Evolutionary conservation across 106 monocot genomes (phyloP), one percentile per base, ranked within the genome.

Genomic region (Allium fistulosum): DNA sequence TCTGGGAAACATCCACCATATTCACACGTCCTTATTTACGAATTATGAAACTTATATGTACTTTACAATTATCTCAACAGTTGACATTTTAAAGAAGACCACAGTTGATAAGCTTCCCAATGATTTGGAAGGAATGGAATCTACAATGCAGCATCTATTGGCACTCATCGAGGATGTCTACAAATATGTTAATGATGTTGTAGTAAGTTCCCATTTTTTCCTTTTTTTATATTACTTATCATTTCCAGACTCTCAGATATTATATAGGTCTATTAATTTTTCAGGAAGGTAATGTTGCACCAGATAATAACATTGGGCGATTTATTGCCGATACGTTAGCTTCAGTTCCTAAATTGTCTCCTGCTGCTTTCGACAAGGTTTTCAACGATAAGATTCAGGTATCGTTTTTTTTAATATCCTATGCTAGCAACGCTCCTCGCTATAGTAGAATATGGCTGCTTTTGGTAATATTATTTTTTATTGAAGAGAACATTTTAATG

Each of bases 311-410:
- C 17, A 87, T 88, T 57, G 92, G 92, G 6, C 81, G 96, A 79
- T 78, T 75, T 68, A 84, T 97, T 65, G 57, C 88, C 12, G 86
- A 89, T 26, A 53, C 88, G 45, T 51, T 97, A 63, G 72, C 84
- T 46, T 88, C 86, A 12, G 71, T 92, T 56, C 92, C 88, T 7
- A 84, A 84, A 70, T 73, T 97, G 52, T 80, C 84, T 64, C 88
- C 96, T 4, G 63, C 80, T 48, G 84, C 75, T 72, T 88, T 97
- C 71, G 96, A 97, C 68, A 92, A 87, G 78, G 61, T 97, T 59
- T 97, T 97, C 70, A 97, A 89, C 74, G 88, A 92, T 53, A 92
- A 58, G 64, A 75, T 97, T 71, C 96, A 97, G 88, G 96, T 97
- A 77, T 18, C 22, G 9, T 1, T 53, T 56, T 15, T 15, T 15